Base-by-base conservation (phyloP, 495 filamentous ascomycete genomes). In the Lentithecium fluviatile region DNA sequence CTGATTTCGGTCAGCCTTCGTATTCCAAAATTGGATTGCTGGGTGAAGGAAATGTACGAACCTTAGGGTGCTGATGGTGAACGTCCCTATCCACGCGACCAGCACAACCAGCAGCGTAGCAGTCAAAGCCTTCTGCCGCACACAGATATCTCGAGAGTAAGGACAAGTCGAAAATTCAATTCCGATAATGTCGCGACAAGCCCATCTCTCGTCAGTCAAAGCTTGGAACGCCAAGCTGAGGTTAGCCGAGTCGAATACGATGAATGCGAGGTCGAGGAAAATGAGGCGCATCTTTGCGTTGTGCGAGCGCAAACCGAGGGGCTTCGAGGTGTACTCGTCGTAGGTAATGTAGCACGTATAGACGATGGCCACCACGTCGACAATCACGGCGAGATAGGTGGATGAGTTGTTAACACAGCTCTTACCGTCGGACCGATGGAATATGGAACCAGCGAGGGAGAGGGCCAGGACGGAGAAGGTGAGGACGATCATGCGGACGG, bases 271-370 rank as follows among this genome's bases (percentile, higher is more conserved):
- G 75, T 98, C 94, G 59, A 96, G 81, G 56, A 98, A 83, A 51
- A 96, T 82, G 32, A 98, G 81, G 20, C 88, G 82, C 65, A 95
- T 86, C 70, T 97, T 97, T 20, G 90, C 85, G 36, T 83, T 85
- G 1, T 90, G 83, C 6, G 84, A 84, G 25, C 94, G 87, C 56
- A 98, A 77, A 5, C 94, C 94, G 32, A 98, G 77, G 3, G 94
- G 94, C 69, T 96, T 95, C 17, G 90, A 86, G 3, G 89, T 92
- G 73, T 96, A 97, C 74, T 98, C 94, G 71, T 98, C 94, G 74
- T 86, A 96, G 2, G 91, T 95, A 72, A 98, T 93, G 72, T 96
- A 97, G 50, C 89, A 69, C 34, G 94, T 82, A 72, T 97, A 98
- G 40, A 92, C 83, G 56, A 97, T 78, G 6, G 95, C 95, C 2